Conservation (phyloP, 2,329 filamentous ascomycete genomes). For the Cordyceps pruinosa region DNA sequence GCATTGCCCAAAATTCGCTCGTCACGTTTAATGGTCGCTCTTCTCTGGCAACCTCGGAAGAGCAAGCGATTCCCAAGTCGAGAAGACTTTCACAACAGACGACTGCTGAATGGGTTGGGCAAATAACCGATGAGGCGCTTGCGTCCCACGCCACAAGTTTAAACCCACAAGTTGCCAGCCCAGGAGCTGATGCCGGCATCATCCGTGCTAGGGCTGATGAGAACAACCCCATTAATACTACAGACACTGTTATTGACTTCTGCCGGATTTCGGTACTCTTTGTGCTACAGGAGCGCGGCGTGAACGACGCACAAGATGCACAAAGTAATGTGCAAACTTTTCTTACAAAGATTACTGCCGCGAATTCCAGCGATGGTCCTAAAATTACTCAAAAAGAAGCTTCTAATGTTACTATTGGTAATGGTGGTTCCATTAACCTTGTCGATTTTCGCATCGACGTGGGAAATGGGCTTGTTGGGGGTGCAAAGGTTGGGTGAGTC, state of each 20-base stretch:
- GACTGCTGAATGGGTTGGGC: background rate
- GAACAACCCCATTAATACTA: constrained; percentile 36
- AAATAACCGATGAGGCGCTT: background rate
- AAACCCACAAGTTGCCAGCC: constrained; percentile 1
- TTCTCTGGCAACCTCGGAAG: constrained; percentile 25
- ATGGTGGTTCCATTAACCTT: constrained; percentile 43
- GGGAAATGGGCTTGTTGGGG: constrained; percentile 18
- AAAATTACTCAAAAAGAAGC: constrained; percentile 35
- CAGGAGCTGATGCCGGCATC: background rate
- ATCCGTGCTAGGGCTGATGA: background rate
- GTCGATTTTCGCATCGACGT: constrained; percentile 39
- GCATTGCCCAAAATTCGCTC: constrained; percentile 77
- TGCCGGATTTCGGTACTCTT: constrained; percentile 55
- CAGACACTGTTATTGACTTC: constrained; percentile 55
- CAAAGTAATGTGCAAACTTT: constrained; percentile 49
- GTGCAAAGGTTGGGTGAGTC: background rate
- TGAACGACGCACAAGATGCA: constrained; percentile 45
- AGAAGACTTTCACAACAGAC: constrained; percentile 4
- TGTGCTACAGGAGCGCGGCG: constrained; percentile 48
- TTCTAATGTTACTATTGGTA: constrained; percentile 35
- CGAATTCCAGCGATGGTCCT: constrained; percentile 20
- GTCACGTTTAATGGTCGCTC: constrained; percentile 68
- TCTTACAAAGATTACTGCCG: constrained; percentile 34
- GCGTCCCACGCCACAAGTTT: background rate
- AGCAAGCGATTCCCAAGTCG: background rate